Base-by-base conservation (phyloP, 1,284 basidiomycete species). In the Cryptococcus sp. region DNA sequence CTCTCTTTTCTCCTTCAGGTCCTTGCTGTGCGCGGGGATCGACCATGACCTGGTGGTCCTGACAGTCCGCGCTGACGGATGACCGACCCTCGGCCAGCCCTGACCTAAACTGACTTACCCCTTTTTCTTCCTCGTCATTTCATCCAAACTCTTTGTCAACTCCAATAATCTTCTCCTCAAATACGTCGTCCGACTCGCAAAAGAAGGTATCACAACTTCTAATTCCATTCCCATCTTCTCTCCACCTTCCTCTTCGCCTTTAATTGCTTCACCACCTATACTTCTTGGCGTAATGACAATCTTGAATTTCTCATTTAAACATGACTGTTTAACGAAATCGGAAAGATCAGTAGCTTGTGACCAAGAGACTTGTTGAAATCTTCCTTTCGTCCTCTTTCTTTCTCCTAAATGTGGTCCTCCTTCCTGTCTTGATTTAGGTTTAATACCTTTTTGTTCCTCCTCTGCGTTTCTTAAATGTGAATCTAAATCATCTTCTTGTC, bases 271-370 rank as follows among this genome's bases (percentile, higher is more conserved):
- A 7, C 21, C 41, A 4, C 18, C 16, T 5, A 39, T 39, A 4
- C 4, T 4, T 4, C 36, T 5, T 19, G 63, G 61, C n/a, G 69
- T 69, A 48, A 84, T 76, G 62, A 77, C 75, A 45, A 86, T 81
- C 7, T 74, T 76, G 65, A 85, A 85, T 55, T 80, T 75, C 23
- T 80, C 77, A 34, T 79, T 73, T 24, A 80, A 76, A 5, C 82
- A 82, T 5, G 81, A 81, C 62, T 84, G 81, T 49, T 81, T 80
- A 56, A 85, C 80, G 64, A 86, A 85, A 67, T 85, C 83, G 18
- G 80, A 81, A 14, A 85, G 70, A 69, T 85, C 84, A 0, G 83
- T 86, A 3, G 80, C 80, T 51, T 83, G 81, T n/a, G 79, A 79
- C 84, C 84, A 85, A 53, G 82, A 60, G 1, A 72, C 69, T 54